Evolutionary conservation across 148 eudicot genomes (phyloP).

Genomic region (Amaranthus cruentus): DNA sequence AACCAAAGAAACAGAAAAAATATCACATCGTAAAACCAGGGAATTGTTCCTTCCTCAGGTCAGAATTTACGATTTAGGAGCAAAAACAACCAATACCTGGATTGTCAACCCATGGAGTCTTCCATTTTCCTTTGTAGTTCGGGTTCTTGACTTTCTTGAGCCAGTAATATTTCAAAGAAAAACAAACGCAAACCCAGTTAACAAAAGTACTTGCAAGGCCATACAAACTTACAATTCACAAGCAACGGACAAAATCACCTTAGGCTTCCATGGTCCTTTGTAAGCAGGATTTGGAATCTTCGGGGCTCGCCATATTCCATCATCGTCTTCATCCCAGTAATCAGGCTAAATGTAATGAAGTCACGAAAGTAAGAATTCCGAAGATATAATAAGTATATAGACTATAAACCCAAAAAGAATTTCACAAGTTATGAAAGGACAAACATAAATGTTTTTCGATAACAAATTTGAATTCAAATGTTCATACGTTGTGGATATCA

Average conservation of each 20-base stretch:
- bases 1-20: too few relatives aligned
- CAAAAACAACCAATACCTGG: slow-evolving; percentile 52
- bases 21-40: background rate
- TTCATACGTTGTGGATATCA: background rate
- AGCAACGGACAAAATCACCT: slow-evolving; percentile 38
- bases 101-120: slow-evolving; percentile 91
- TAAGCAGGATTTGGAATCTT: slow-evolving; percentile 91
- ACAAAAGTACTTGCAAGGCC: background rate
- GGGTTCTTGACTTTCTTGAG: slow-evolving; percentile 87
- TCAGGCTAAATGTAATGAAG: slow-evolving; percentile 45
- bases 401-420: background rate
- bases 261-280: slow-evolving; percentile 94
- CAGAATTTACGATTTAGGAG: background rate
- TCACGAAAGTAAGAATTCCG: background rate
- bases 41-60: too few relatives aligned
- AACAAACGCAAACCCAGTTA: slow-evolving; percentile 2
- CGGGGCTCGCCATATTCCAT: slow-evolving; percentile 85
- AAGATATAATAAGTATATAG: background rate
- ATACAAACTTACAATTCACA: background rate
- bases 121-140: slow-evolving; percentile 95
- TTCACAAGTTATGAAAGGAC: background rate
- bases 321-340: slow-evolving; percentile 96
- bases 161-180: slow-evolving; percentile 4
- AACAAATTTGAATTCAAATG: too few relatives aligned
- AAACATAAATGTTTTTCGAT: background rate